These are phyloP conservation scores for Phytophthora syringae DNA, from an alignment of 352 stramenopile genomes.

Conservation along the genomic window DNA sequence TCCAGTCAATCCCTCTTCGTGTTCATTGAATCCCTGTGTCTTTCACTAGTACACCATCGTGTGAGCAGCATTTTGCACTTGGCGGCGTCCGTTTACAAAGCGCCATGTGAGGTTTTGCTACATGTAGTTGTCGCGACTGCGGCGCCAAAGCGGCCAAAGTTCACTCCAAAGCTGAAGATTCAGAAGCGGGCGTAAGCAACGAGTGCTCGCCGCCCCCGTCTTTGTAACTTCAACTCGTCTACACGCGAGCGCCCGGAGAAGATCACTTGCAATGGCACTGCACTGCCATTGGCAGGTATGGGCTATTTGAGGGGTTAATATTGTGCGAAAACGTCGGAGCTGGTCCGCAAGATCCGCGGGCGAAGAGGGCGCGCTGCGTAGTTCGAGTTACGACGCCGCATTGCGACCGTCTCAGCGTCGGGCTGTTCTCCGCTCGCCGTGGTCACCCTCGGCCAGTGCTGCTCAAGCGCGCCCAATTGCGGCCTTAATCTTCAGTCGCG, in stretches of 20 bases:
- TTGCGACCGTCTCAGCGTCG: no score
- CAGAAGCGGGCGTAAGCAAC: slow-evolving; percentile 1
- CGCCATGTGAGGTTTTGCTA: slow-evolving; percentile 3
- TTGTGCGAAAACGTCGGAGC: not conserved
- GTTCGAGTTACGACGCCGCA: no score
- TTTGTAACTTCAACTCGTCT: slow-evolving; percentile 31
- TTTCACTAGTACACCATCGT: no score
- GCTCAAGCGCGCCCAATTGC: no score
- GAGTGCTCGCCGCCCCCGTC: not conserved
- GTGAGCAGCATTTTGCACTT: slow-evolving; percentile 9
- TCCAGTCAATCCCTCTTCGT: not conserved
- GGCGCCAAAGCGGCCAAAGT: not conserved
- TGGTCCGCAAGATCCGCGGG: no score
- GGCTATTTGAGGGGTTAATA: no score
- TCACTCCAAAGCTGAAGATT: slow-evolving; percentile 1
- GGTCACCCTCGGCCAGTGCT: no score
- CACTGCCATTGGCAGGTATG: no score
- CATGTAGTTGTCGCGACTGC: no score
- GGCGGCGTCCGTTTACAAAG: slow-evolving; percentile 2
- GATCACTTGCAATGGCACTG: not conserved
- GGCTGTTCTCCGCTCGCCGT: no score
- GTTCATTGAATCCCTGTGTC: no score
- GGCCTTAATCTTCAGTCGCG: not conserved
- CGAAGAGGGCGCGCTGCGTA: no score
- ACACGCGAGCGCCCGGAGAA: not conserved